These are phyloP conservation scores for Ettlia oleoabundans DNA, from an alignment of 139 green algal genomes.

Conservation along the genomic window DNA sequence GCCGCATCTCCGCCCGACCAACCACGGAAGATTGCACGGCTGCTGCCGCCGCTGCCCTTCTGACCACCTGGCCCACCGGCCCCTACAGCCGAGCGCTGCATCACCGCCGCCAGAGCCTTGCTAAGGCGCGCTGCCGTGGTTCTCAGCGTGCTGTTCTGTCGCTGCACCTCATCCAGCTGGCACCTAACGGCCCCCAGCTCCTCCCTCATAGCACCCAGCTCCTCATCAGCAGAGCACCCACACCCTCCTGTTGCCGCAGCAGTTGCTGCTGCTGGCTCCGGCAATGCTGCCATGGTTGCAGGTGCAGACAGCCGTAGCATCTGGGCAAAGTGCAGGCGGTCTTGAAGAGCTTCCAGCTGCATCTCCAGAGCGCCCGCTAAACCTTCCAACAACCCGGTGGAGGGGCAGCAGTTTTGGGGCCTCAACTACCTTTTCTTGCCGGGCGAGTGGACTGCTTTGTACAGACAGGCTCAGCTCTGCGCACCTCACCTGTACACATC, in stretches of 20 bases:
- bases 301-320: not conserved
- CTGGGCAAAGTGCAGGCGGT: slow-evolving; percentile 10
- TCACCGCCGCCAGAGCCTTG: slow-evolving; percentile 32
- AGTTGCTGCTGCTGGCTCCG: no score
- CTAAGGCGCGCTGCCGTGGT: slow-evolving; percentile 21
- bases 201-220: not conserved
- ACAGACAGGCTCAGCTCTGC: no score
- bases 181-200: no score
- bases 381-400: not conserved
- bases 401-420: not conserved
- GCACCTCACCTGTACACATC: not conserved
- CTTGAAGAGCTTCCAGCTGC: slow-evolving; percentile 12
- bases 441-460: no score
- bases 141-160: slow-evolving; percentile 22
- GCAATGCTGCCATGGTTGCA: not conserved
- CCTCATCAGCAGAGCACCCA: not conserved
- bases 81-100: not conserved
- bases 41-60: no score
- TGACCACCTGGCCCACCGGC: not conserved
- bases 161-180: slow-evolving; percentile 12
- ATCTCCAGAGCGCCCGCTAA: slow-evolving; percentile 23
- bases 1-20: not conserved
- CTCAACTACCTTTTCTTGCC: no score
- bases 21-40: no score
- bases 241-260: no score